Evolutionary conservation across 164 flowering plant species (phyloP), one percentile per base, ranked within the genome.

Genomic region (Stephania cephalantha): DNA sequence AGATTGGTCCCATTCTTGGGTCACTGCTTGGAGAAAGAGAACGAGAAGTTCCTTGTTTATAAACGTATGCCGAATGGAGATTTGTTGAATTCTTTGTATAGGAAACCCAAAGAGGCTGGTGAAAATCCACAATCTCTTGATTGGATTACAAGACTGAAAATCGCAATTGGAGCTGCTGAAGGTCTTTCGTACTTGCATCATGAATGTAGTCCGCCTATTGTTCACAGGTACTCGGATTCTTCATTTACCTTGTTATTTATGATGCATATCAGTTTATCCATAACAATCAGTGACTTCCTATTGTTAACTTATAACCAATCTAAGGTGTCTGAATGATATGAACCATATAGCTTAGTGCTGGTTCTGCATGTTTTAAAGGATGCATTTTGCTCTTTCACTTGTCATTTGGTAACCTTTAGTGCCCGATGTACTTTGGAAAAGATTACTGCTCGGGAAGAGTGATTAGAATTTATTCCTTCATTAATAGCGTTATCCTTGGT

Each of bases 101-200:
- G 83, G 83, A 89, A 88, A 78, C 77, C 65, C 58, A 81, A 69
- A 58, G 70, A 74, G 4, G 94, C 85, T 25, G 92, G 90, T 70
- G 96, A 89, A 63, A 80, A 85, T 76, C 82, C 90, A 73, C 90
- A 90, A 85, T 93, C 99, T 50, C 81, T 95, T 80, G 99, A 95
- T 84, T 95, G 99, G 99, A 95, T 95, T 79, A 95, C 95, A 17
- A 89, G 99, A 81, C 79, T 95, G 71, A 95, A 95, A 81, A 91
- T 95, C 80, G 99, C 99, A 42, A 86, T 77, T 31, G 99, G 98
- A 81, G 90, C 93, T 67, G 98, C 99, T 1, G 99, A 95, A 82
- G 97, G 91, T 71, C 84, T 95, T 45, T 84, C 87, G 50, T 88
- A 88, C 83, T 84, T 95, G 44, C 99, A 95, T 82, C 96, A 95